Evolutionary conservation across 2,329 filamentous ascomycete genomes (phyloP).

Genomic region (Aspergillus cejpii): DNA sequence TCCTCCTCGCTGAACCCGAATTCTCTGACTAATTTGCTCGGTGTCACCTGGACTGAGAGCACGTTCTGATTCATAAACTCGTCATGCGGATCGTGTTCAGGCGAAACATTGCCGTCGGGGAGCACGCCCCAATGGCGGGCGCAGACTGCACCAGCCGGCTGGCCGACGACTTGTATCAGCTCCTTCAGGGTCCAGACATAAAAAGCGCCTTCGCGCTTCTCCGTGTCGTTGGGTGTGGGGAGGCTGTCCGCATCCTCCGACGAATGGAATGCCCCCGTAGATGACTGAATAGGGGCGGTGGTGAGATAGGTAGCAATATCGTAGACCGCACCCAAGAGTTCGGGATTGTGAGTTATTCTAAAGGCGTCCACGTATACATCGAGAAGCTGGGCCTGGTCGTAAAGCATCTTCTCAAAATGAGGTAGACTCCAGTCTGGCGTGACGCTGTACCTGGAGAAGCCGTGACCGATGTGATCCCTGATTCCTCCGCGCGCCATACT

Average conservation of each 20-base stretch:
- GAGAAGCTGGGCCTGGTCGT: conserved; percentile 82
- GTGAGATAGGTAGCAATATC: conserved; percentile 85
- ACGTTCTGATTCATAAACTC: conserved; percentile 95
- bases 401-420: conserved; percentile 95
- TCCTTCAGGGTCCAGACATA: conserved; percentile 92
- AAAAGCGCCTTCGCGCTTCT: conserved; percentile 85
- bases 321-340: conserved; percentile 70
- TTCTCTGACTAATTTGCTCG: conserved; percentile 63
- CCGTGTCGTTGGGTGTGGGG: conserved; percentile 63
- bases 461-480: conserved; percentile 69
- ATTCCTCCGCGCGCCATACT: conserved; percentile 68
- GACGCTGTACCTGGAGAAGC: conserved; percentile 78
- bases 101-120: conserved; percentile 76
- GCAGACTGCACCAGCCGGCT: conserved; percentile 63
- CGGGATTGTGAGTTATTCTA: conserved; percentile 58
- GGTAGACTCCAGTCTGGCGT: conserved; percentile 89
- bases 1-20: conserved; percentile 66
- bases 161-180: conserved; percentile 67
- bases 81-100: conserved; percentile 78
- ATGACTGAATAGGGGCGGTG: conserved; percentile 58
- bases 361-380: conserved; percentile 82
- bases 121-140: conserved; percentile 79
- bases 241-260: conserved; percentile 87
- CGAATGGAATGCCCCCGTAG: conserved; percentile 70
- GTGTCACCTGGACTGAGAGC: conserved; percentile 62